Percentiles rank a stretch among this genome's conserved stretches.
Evolutionary conservation across 495 filamentous ascomycete species (phyloP).

Genomic region (Zalerion maritima): DNA sequence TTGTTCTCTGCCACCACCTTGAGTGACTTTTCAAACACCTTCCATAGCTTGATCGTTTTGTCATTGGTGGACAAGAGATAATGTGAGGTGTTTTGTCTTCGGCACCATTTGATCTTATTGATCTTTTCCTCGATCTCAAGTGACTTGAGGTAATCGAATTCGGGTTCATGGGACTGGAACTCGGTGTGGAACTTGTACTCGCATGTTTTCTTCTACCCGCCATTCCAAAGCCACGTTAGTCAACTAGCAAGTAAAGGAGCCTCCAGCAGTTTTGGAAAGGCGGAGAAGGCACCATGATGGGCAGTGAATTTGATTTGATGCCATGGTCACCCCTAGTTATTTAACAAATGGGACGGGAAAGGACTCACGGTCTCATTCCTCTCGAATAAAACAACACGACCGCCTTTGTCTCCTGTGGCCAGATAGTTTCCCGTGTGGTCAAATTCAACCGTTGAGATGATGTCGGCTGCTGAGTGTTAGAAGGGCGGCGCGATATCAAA

Average conservation of each 20-base stretch:
- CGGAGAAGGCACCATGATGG: constrained; percentile 2
- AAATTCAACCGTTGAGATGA: constrained; percentile 98
- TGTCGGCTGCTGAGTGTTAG: constrained; percentile 58
- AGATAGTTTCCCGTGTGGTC: constrained; percentile 98
- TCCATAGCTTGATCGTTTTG: constrained; percentile 99
- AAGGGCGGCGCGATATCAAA: too few species aligned
- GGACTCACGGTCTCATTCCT: constrained; percentile 82
- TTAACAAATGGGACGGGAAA: too few species aligned
- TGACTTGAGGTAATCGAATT: constrained; percentile 98
- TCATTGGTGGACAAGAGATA: constrained; percentile 98
- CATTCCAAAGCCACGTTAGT: constrained; percentile 10
- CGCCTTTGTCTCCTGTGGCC: constrained; percentile 95
- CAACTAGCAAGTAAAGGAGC: constrained; percentile 9
- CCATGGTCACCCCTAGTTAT: too few species aligned
- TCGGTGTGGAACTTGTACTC: constrained; percentile 99
- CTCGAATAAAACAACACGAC: constrained; percentile 91
- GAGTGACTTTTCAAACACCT: constrained; percentile 97
- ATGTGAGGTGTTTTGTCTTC: constrained; percentile 93
- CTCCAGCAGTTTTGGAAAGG: constrained; percentile 2
- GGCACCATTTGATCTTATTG: constrained; percentile 99
- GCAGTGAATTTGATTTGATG: not conserved
- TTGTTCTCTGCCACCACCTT: constrained; percentile 99
- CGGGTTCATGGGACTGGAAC: constrained; percentile 97
- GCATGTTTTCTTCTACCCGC: constrained; percentile 95
- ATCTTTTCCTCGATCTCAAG: constrained; percentile 99